These are phyloP conservation scores for Eutypa lata DNA, from an alignment of 2,329 filamentous ascomycete genomes.

Conservation along the genomic window DNA sequence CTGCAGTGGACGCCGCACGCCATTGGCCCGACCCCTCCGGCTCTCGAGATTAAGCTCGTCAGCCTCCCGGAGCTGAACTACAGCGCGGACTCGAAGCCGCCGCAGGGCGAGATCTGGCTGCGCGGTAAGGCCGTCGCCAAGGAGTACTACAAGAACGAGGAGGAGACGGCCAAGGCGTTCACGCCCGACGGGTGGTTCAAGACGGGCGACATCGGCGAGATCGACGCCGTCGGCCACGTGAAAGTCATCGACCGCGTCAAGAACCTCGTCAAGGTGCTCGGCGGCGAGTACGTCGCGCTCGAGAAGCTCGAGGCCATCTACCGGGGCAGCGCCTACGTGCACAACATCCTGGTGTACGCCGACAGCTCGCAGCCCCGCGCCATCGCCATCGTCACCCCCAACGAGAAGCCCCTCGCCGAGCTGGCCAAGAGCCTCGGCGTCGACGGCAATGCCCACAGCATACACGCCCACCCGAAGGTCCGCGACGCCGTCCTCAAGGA, in stretches of 20 bases:
- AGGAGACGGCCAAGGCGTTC: slow-evolving; percentile 77
- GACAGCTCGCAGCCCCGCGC: slow-evolving; percentile 72
- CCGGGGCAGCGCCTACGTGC: slow-evolving; percentile 72
- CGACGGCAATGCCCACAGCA: slow-evolving; percentile 61
- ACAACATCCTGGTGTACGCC: slow-evolving; percentile 85
- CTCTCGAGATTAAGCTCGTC: slow-evolving; percentile 86
- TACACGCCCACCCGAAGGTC: slow-evolving; percentile 67
- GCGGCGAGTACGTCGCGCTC: slow-evolving; percentile 94
- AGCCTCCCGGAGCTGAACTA: slow-evolving; percentile 89
- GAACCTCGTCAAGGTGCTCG: slow-evolving; percentile 94
- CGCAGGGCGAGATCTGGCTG: slow-evolving; percentile 91
- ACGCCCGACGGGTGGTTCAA: slow-evolving; percentile 93
- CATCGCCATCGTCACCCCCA: slow-evolving; percentile 73
- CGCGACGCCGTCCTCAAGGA: slow-evolving; percentile 62
- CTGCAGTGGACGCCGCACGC: slow-evolving; percentile 76
- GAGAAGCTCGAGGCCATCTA: slow-evolving; percentile 95
- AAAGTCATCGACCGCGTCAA: slow-evolving; percentile 94
- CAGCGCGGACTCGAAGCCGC: slow-evolving; percentile 66
- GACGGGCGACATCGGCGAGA: slow-evolving; percentile 93
- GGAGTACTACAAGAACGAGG: slow-evolving; percentile 80
- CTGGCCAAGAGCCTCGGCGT: slow-evolving; percentile 61
- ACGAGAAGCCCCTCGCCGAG: slow-evolving; percentile 60
- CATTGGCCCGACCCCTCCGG: slow-evolving; percentile 74
- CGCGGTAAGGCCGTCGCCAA: slow-evolving; percentile 71
- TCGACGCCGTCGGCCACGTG: slow-evolving; percentile 75